Evolutionary conservation across 148 eudicot species (phyloP).

Genomic region (Rhododendron henanense): DNA sequence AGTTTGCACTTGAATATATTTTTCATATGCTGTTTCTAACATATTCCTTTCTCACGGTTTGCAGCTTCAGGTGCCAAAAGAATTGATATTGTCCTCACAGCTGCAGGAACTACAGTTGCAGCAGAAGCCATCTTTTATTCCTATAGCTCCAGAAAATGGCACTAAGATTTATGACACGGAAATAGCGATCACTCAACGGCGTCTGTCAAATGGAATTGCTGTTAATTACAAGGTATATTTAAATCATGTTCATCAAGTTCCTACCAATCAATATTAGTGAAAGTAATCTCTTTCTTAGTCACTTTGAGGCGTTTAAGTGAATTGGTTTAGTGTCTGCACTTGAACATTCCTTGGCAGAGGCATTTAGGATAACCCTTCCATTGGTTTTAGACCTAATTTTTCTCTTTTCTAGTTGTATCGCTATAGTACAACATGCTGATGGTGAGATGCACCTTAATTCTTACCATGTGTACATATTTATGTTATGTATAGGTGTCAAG

Average conservation of each 20-base stretch:
- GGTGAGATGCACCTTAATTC: background rate
- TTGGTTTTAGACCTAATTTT: too few species aligned
- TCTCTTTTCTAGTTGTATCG: too few species aligned
- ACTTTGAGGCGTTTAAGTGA: background rate
- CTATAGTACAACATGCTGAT: too few species aligned
- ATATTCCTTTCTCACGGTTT: conserved; percentile 12
- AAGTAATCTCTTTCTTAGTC: background rate
- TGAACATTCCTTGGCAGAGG: background rate
- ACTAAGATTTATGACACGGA: conserved; percentile 61
- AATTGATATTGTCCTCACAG: conserved; percentile 55
- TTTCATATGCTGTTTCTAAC: background rate
- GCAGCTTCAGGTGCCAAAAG: conserved; percentile 97
- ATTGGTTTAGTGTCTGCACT: background rate
- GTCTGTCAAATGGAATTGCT: conserved; percentile 92
- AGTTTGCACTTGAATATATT: background rate
- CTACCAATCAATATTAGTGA: background rate
- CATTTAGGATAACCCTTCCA: background rate
- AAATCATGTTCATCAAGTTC: background rate
- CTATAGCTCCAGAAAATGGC: conserved; percentile 38
- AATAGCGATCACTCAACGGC: conserved; percentile 75
- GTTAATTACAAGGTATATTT: conserved; percentile 79
- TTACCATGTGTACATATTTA: conserved; percentile 7
- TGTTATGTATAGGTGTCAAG: conserved; percentile 52
- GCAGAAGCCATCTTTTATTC: conserved; percentile 57
- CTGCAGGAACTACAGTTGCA: conserved; percentile 56